A percentile compares a stretch with the other conserved stretches of the same genome.
Conservation (phyloP, 805 yeast genomes). For the Teunomyces panamensis region DNA sequence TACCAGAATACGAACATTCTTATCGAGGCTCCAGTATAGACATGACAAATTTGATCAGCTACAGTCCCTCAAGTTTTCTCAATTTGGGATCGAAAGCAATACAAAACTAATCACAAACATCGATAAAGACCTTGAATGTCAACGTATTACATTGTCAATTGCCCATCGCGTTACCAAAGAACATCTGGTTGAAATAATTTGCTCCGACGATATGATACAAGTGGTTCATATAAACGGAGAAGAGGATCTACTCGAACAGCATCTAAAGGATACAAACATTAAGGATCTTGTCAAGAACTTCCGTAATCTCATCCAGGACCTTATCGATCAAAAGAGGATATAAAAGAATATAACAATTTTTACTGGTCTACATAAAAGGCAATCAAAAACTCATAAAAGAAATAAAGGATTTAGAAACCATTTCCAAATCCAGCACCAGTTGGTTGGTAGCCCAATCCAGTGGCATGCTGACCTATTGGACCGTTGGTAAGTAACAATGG, state of each 20-base stretch:
- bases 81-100: constrained; percentile 5
- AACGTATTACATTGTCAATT: constrained; percentile 15
- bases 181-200: constrained; percentile 18
- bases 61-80: constrained; percentile 4
- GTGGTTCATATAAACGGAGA: constrained; percentile 8
- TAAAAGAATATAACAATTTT: background rate
- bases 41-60: constrained; percentile 27
- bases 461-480: constrained; percentile 31
- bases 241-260: background rate
- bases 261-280: background rate
- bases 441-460: constrained; percentile 61
- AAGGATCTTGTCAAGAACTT: constrained; percentile 1
- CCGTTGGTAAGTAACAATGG: constrained; percentile 85
- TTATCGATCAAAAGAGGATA: constrained; percentile 1
- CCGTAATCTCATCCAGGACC: background rate
- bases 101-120: constrained; percentile 11
- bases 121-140: constrained; percentile 26
- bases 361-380: constrained; percentile 5
- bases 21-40: constrained; percentile 28
- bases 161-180: background rate
- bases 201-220: constrained; percentile 19
- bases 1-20: constrained; percentile 16
- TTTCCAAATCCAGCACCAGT: constrained; percentile 75
- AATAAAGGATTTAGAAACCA: constrained; percentile 22
- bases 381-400: constrained; percentile 4